Percentiles rank a stretch among this genome's conserved stretches.
These are phyloP conservation scores for Marasmius sp. DNA, from an alignment of 1,284 basidiomycete species.

Conservation along the genomic window DNA sequence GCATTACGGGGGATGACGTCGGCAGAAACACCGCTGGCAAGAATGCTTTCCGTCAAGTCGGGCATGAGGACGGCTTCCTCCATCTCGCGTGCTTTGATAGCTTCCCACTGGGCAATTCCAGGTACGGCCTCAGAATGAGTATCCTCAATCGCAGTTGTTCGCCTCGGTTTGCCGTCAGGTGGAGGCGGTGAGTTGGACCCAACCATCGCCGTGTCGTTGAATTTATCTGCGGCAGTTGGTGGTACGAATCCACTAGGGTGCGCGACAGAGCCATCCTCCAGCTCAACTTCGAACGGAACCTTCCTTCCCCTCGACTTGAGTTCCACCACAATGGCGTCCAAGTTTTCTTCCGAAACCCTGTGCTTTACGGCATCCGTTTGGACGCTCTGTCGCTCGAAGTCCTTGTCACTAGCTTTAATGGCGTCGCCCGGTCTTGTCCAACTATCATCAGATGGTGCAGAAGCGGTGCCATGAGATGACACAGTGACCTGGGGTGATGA, in stretches of 20 bases:
- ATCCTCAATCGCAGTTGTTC: conserved; percentile 5
- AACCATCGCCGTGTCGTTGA: conserved; percentile 12
- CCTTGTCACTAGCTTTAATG: conserved; percentile 26
- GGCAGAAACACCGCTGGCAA: conserved; percentile 32
- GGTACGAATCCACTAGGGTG: conserved; percentile 38
- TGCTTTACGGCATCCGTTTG: conserved; percentile 32
- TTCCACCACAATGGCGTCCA: conserved; percentile 22
- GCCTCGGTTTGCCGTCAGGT: conserved; percentile 2
- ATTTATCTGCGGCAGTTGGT: conserved; percentile 34
- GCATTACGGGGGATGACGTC: conserved; percentile 27
- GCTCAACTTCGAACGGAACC: conserved; percentile 33
- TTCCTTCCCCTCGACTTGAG: conserved; percentile 26
- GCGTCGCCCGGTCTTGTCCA: conserved; percentile 8
- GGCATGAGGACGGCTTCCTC: conserved; percentile 33
- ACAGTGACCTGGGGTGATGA: neutral
- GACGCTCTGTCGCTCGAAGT: conserved; percentile 7
- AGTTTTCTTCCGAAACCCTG: conserved; percentile 30
- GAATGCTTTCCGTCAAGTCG: conserved; percentile 32
- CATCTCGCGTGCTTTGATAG: conserved; percentile 27
- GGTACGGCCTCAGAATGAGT: conserved; percentile 29
- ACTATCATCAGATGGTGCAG: neutral
- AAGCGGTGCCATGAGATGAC: neutral
- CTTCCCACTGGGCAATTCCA: conserved; percentile 32
- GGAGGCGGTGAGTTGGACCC: conserved; percentile 6
- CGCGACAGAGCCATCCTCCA: conserved; percentile 29